Percentiles rank a stretch among this genome's conserved stretches.
Evolutionary conservation across 164 flowering plant genomes (phyloP).

Genomic region (Vitis rupestris): DNA sequence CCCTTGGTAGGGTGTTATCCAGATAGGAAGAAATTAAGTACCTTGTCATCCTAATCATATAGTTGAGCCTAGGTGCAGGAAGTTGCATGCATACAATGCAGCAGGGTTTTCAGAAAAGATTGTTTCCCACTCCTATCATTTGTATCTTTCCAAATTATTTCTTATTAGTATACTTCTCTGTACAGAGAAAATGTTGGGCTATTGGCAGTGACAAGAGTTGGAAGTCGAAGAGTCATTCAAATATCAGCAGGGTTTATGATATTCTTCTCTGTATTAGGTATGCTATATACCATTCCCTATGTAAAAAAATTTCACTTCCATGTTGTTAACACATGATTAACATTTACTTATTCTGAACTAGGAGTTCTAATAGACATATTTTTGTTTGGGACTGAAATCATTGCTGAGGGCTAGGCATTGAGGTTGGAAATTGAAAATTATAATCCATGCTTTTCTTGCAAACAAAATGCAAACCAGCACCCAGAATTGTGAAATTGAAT

Average conservation of each 20-base stretch:
- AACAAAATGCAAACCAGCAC: not conserved
- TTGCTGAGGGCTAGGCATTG: not conserved
- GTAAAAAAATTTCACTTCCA: not conserved
- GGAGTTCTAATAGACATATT: not conserved
- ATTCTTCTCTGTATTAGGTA: constrained; percentile 76
- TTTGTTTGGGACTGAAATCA: not conserved
- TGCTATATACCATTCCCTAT: not conserved
- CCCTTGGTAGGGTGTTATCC: not conserved
- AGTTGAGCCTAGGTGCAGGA: not conserved
- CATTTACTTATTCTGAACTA: not conserved
- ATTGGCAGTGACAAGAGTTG: constrained; percentile 69
- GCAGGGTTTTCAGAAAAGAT: not conserved
- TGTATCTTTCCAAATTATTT: not conserved
- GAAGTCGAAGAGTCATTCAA: constrained; percentile 74
- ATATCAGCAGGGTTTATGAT: constrained; percentile 74
- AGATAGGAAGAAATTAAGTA: too few relatives aligned
- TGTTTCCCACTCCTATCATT: not conserved
- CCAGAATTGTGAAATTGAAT: not conserved
- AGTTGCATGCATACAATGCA: not conserved
- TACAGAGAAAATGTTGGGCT: constrained; percentile 80
- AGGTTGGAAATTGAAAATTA: not conserved
- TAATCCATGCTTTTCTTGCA: not conserved
- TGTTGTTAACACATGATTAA: not conserved
- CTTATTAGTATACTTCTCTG: not conserved
- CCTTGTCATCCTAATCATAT: not conserved